phyloP scores from a whole-genome alignment of 2,329 filamentous ascomycete genomes.

The Aspergillaceae sp. region DNA sequence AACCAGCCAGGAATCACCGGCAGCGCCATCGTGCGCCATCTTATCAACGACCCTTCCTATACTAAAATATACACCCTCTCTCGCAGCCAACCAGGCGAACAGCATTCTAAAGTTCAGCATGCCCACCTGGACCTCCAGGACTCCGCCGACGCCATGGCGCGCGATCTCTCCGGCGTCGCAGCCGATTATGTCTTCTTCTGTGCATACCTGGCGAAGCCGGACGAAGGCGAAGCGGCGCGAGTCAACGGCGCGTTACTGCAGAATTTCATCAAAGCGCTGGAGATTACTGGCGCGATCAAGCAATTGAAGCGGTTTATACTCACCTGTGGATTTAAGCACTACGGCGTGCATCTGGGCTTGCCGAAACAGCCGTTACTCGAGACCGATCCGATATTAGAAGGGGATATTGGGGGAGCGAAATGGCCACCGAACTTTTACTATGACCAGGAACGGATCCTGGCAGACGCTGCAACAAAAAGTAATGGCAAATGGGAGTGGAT shows the following conservation, averaged over 20 bases:
- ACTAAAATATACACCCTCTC: slow-evolving; percentile 34
- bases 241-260: slow-evolving; percentile 38
- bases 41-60: slow-evolving; percentile 29
- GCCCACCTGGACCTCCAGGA: slow-evolving; percentile 30
- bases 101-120: slow-evolving; percentile 31
- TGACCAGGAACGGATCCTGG: slow-evolving; percentile 40
- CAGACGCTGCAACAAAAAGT: slow-evolving; percentile 15
- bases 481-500: slow-evolving; percentile 32
- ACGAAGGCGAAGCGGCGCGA: slow-evolving; percentile 27
- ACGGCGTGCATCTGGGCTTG: slow-evolving; percentile 45
- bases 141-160: slow-evolving; percentile 29
- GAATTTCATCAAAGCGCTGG: slow-evolving; percentile 42
- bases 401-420: slow-evolving; percentile 11
- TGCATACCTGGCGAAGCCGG: slow-evolving; percentile 34
- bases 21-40: slow-evolving; percentile 32
- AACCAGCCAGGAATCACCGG: slow-evolving; percentile 32
- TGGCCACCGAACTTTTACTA: slow-evolving; percentile 47
- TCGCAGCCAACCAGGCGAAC: slow-evolving; percentile 30
- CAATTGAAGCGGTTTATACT: slow-evolving; percentile 43
- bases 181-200: slow-evolving; percentile 38
- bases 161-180: slow-evolving; percentile 25
- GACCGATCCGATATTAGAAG: slow-evolving; percentile 37
- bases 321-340: slow-evolving; percentile 45
- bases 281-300: slow-evolving; percentile 33
- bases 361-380: slow-evolving; percentile 43